Conservation (phyloP, 2,329 filamentous ascomycete species). For the Diatrype stigma region DNA sequence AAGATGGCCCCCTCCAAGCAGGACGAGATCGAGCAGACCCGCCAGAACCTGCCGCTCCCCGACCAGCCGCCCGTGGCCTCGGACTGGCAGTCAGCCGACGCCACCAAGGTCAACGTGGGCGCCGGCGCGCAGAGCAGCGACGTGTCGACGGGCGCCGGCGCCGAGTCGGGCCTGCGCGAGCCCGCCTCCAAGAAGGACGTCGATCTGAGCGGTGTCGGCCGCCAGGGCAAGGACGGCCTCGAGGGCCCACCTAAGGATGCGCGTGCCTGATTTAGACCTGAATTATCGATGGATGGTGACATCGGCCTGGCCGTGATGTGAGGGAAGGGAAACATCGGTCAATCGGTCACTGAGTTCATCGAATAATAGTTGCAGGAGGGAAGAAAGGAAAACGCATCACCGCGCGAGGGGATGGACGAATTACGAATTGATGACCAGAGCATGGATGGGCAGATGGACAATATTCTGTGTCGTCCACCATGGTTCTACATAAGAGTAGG, state of each 20-base stretch:
- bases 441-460: background rate
- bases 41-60: conserved; percentile 73
- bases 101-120: conserved; percentile 65
- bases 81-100: conserved; percentile 73
- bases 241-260: conserved; percentile 57
- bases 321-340: background rate
- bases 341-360: no score
- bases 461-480: background rate
- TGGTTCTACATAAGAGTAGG: background rate
- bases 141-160: conserved; percentile 45
- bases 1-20: conserved; percentile 50
- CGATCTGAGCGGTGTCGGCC: conserved; percentile 57
- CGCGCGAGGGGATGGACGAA: no score
- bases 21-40: conserved; percentile 62
- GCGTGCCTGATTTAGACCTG: conserved; percentile 35
- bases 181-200: conserved; percentile 53
- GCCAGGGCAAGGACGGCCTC: conserved; percentile 58
- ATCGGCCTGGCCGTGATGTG: background rate
- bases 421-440: background rate
- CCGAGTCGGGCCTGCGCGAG: conserved; percentile 51
- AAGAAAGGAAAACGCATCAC: no score
- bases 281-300: background rate
- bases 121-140: conserved; percentile 53
- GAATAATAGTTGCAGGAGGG: no score
- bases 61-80: conserved; percentile 72